Evolutionary conservation across 768 basidiomycete genomes (phyloP), one percentile per base, ranked within the genome.

Genomic region (Boletellus ananiceps): DNA sequence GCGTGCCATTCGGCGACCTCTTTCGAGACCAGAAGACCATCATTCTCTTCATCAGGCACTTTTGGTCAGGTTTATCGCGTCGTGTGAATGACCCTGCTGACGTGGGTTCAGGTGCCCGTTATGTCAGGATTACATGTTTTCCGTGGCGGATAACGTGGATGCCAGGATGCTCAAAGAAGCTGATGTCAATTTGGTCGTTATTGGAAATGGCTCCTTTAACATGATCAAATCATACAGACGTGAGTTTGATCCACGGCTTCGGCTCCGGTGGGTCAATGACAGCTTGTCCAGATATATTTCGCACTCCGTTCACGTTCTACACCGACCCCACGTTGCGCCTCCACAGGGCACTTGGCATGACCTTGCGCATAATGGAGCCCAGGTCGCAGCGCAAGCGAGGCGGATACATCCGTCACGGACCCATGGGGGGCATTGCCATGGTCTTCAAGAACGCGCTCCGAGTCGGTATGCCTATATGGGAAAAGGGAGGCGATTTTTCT

Each of bases 51-150:
- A 84, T 96, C 54, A 75, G 93, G 37, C 88, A 92, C 66, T 93
- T 93, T 69, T 88, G 84, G 87, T 79, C 43, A 50, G 65, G 56
- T 19, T 9, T 38, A 41, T 37, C 34, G 18, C 41, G 21, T 45
- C 46, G 40, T 49, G 41, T 29, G 50, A 50, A 51, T 11, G 14
- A 44, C 13, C 15, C 16, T 40, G 12, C 39, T 57, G 41, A 54
- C 44, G 45, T 19, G n/a, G 0, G 5, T 39, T 4, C 36, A 79
- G 81, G 78, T 93, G 91, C 61, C 84, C 88, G 0, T 68, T 83
- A 12, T 91, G 88, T 65, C 89, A 92, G 61, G 92, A 95, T 65
- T 96, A 94, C 65, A 82, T 93, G 76, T 73, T 79, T 36, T 84
- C 82, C 31, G 74, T 89, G 55, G 69, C 71, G 68, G 71, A 62